Evolutionary conservation across 2,329 filamentous ascomycete genomes (phyloP), one percentile per base, ranked within the genome.

Genomic region (Colletotrichum abscissum): DNA sequence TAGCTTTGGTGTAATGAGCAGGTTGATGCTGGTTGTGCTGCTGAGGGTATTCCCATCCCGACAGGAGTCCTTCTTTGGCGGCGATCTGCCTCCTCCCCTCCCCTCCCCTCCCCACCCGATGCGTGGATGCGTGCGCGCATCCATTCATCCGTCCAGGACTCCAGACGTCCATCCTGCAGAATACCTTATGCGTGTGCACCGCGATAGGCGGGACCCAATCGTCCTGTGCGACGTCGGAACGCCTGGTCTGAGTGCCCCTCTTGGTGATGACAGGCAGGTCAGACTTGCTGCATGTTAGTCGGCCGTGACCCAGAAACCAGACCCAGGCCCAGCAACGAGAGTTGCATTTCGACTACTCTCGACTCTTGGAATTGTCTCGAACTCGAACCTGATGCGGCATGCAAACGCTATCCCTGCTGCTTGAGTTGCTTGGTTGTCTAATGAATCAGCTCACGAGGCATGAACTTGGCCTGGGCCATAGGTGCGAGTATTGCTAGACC

Each of bases 191-290:
- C 71, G 52, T 66, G 57, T 73, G 67, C 68, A 42, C 67, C 56
- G 71, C 71, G 62, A 66, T 72, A 72, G 62, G 71, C 71, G 71
- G 67, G 68, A 66, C 67, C 68, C 62, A 72, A 63, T 71, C 58
- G 68, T 59, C 52, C 38, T 74, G 62, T 74, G 71, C 71, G 49
- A 72, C 71, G 71, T 67, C 71, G 68, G 71, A 74, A 74, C 67
- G 58, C 67, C 58, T 74, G 68, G 67, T 72, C 67, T 66, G 62
- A 73, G 67, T 73, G 71, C 68, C 71, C 66, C 66, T 73, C 70
- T 69, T 56, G 60, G 60, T 70, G 60, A 73, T 69, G 70, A 69
- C 54, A 49, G 59, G 60, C 66, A 65, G 70, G 46, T 52, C 55
- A 60, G 46, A 56, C 46, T 60, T 60, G 33, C 58, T 69, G 38